These are phyloP conservation scores for Globisporangium ultimum DNA, from an alignment of 352 stramenopile species.

Conservation along the genomic window DNA sequence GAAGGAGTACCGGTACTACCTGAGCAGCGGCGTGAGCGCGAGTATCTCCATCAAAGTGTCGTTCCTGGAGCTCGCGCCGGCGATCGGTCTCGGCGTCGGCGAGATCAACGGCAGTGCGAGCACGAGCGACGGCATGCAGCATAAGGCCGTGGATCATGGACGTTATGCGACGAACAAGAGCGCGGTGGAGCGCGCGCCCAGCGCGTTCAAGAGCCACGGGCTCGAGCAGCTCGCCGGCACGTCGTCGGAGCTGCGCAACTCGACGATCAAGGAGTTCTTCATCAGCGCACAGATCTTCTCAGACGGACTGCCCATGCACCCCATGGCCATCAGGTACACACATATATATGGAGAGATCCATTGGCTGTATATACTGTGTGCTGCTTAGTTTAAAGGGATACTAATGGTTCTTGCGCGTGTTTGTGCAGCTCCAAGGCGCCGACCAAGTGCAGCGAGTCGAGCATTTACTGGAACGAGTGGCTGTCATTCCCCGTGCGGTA, in stretches of 20 bases:
- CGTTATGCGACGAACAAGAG: background rate
- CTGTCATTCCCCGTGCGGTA: constrained; percentile 84
- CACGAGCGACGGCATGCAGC: background rate
- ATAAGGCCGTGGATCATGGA: background rate
- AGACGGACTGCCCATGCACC: constrained; percentile 75
- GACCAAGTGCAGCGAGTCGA: constrained; percentile 85
- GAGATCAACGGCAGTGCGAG: constrained; percentile 7
- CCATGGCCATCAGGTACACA: constrained; percentile 71
- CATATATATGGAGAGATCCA: background rate
- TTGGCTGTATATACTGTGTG: background rate
- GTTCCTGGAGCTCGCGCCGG: constrained; percentile 62
- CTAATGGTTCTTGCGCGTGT: background rate
- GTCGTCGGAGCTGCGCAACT: constrained; percentile 79
- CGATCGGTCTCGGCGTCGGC: constrained; percentile 36
- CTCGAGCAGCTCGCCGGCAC: constrained; percentile 58
- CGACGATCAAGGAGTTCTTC: constrained; percentile 83
- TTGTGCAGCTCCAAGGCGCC: constrained; percentile 65
- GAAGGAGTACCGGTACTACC: constrained; percentile 88
- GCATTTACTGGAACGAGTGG: constrained; percentile 88
- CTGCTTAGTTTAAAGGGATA: background rate
- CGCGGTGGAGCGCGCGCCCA: constrained; percentile 9
- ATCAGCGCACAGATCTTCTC: constrained; percentile 87
- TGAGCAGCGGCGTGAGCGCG: constrained; percentile 82
- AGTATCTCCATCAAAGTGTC: constrained; percentile 82
- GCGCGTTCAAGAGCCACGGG: constrained; percentile 28